Conservation (phyloP, 73 alveolate genomes). For the Blepharisma stoltei region DNA sequence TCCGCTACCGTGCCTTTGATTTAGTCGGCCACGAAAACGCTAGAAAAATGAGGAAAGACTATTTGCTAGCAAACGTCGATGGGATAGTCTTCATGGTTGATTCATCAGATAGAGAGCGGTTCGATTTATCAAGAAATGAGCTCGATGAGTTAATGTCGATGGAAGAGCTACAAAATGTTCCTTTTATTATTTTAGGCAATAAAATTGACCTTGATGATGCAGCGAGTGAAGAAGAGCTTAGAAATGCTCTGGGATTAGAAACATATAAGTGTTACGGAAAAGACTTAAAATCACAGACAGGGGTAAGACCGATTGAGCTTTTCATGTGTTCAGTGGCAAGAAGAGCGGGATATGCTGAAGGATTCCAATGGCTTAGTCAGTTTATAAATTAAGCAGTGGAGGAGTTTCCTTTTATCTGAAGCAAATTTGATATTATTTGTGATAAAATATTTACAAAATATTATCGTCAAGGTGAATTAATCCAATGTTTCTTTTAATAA, state of each 20-base stretch:
- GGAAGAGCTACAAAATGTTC: constrained; percentile 77
- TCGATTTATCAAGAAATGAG: constrained; percentile 86
- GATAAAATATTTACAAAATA: too few species aligned
- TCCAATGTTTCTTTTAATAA: too few species aligned
- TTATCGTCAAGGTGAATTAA: too few species aligned
- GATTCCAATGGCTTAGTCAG: constrained; percentile 92
- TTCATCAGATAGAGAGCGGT: constrained; percentile 94
- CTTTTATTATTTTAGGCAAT: constrained; percentile 97
- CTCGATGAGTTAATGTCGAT: constrained; percentile 72
- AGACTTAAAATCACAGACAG: constrained; percentile 65
- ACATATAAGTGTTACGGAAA: constrained; percentile 19
- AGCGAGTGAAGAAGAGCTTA: constrained; percentile 94
- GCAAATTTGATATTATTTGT: too few species aligned
- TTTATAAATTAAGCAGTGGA: too few species aligned
- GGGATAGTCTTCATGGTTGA: constrained; percentile 98
- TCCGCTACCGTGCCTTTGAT: constrained; percentile 96
- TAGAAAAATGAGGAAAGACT: constrained; percentile 97
- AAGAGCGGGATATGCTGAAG: constrained; percentile 92
- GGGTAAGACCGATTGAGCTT: constrained; percentile 95
- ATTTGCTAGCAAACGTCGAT: constrained; percentile 94
- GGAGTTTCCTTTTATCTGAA: too few species aligned
- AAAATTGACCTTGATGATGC: constrained; percentile 97
- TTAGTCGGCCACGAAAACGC: constrained; percentile 97
- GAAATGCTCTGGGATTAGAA: constrained; percentile 82
- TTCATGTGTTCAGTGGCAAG: constrained; percentile 98